Conservation (phyloP, 2,329 filamentous ascomycete species). For the Aspergillus brunneoviolaceus region DNA sequence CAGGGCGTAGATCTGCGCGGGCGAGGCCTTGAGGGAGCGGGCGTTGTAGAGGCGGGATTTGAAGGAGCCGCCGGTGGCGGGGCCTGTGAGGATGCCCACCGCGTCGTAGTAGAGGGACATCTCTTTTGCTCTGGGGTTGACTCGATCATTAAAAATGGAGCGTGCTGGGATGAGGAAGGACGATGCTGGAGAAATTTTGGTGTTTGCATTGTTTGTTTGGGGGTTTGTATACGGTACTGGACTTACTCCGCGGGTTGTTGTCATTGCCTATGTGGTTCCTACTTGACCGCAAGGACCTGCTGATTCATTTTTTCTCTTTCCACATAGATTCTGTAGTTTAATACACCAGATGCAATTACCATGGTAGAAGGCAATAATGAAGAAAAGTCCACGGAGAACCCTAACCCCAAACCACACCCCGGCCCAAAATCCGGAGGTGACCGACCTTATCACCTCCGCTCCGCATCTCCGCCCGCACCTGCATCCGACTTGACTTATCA, state of each 20-base stretch:
- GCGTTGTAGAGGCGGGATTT: constrained; percentile 78
- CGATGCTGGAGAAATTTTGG: constrained; percentile 4
- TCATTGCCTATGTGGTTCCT: no score
- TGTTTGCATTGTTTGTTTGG: constrained; percentile 29
- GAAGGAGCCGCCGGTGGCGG: constrained; percentile 74
- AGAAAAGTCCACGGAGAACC: no score
- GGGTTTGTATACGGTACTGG: background rate
- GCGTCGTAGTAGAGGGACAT: constrained; percentile 98
- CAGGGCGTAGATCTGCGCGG: constrained; percentile 82
- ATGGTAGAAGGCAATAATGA: no score
- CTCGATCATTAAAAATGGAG: background rate
- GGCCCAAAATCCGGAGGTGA: no score
- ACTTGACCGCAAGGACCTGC: no score
- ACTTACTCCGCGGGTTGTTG: no score
- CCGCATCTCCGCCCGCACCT: constrained; percentile 13
- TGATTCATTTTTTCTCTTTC: no score
- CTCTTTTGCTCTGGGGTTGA: background rate
- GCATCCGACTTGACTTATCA: background rate
- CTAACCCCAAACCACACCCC: no score
- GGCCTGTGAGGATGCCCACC: constrained; percentile 67
- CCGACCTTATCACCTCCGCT: no score
- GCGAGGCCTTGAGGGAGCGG: constrained; percentile 73
- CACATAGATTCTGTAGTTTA: no score
- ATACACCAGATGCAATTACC: no score
- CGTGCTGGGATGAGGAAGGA: background rate